Base-by-base conservation (phyloP, 2,329 filamentous ascomycete genomes). In the Colletotrichum sp. region DNA sequence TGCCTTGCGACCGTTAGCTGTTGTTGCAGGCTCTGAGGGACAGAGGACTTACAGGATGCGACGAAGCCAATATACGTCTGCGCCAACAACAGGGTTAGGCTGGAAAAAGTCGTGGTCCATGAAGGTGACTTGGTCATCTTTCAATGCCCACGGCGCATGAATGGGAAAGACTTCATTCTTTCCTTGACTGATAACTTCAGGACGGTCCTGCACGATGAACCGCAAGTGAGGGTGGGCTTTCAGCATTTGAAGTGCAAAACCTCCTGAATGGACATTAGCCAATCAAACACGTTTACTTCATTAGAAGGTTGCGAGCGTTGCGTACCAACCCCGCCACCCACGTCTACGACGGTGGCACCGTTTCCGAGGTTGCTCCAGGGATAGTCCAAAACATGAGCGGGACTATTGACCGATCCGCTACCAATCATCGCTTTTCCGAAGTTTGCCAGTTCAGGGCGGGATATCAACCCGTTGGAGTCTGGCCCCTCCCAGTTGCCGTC, bases 141-240 rank as follows among this genome's bases (percentile, higher is more conserved):
- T 32, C 60, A 63, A 32, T 15, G 60, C 60, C 60, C 60, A 63
- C n/a, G 76, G 71, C 32, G 81, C 82, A 71, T 84, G 81, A 59
- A 75, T 75, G 5, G 82, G 82, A 80, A 82, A 84, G 6, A 84
- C 76, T n/a, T 80, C 77, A 7, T 72, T 62, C 63, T 80, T 39
- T 18, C 72, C 81, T 75, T 81, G 79, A 8, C 76, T 76, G 7
- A 85, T 39, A 4, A 81, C 81, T 1, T 79, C 76, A 1, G 77
- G 75, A 1, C 84, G 82, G 75, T 87, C 85, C 72, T 87, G 82
- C 5, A 87, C 74, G 12, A 86, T 78, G 39, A 86, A 82, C 1
- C 80, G 83, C 8, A 86, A 79, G 5, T 82, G 68, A 2, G 83
- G 82, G 65, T 84, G 85, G 4, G 83, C 60, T 10, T 63, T 63